Evolutionary conservation across 345 rosid species (phyloP), one percentile per base, ranked within the genome.

Genomic region (Heritiera fomes): DNA sequence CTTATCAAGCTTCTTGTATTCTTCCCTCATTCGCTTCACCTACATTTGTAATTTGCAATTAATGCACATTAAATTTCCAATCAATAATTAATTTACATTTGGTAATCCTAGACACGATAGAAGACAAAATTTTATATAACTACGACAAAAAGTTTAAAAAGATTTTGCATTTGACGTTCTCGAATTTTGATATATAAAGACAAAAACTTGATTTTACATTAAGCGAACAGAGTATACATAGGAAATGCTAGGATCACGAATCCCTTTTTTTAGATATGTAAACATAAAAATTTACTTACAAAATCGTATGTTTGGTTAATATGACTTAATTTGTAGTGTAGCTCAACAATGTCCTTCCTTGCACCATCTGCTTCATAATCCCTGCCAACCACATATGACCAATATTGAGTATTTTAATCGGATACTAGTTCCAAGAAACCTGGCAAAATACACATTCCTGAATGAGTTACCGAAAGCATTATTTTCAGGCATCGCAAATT

Each of bases 281-380:
- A 9, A 7, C 41, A 38, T 0, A 41, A 34, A 28, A 59, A 17
- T 46, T 32, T 46, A 0, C 90, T 83, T 81, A 87, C 93, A 78
- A 86, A 91, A 75, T 88, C 89, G 81, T 82, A 84, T 14, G 89
- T 86, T 58, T 90, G 93, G 81, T 79, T 69, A 61, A 88, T 90
- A 82, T 91, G 95, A 65, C 90, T 87, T 76, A 59, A 76, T 81
- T 83, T 66, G 85, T 90, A 90, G 80, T 87, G 88, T 71, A 86
- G 85, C 75, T 90, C 93, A 10, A 91, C 95, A 3, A 83, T 75
- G 59, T 84, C 71, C 12, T 85, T 88, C 78, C 93, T 83, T 61
- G 77, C 85, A 34, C 85, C 83, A 72, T 56, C 87, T 56, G 77
- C 85, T 77, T 83, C 85, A 55, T 86, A 83, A 74, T 86, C 86